phyloP scores from a whole-genome alignment of 768 basidiomycete species.

The Dendrothele bispora region DNA sequence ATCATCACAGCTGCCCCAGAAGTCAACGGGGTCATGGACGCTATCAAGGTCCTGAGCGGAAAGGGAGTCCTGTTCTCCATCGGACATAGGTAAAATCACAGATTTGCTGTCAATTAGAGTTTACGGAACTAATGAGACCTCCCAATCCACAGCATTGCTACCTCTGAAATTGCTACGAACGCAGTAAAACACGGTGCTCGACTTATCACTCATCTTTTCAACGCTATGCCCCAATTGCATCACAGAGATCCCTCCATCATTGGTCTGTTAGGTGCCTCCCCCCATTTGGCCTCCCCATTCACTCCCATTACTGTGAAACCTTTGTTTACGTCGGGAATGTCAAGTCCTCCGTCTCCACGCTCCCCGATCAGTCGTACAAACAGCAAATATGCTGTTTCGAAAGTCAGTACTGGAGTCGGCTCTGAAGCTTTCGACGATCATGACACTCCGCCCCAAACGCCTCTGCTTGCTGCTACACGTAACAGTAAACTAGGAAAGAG shows the following conservation, averaged over 20 bases:
- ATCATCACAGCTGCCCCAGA: slow-evolving; percentile 89
- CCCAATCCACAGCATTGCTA: slow-evolving; percentile 57
- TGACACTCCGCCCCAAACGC: slow-evolving; percentile 56
- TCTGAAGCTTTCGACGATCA: slow-evolving; percentile 67
- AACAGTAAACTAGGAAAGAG: slow-evolving; percentile 19
- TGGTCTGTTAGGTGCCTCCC: slow-evolving; percentile 80
- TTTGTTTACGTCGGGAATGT: slow-evolving; percentile 13
- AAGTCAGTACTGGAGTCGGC: slow-evolving; percentile 19
- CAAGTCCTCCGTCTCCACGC: neutral
- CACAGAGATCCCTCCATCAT: slow-evolving; percentile 92
- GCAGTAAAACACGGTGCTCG: slow-evolving; percentile 74
- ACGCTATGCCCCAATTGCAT: slow-evolving; percentile 88
- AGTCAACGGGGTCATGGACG: slow-evolving; percentile 76
- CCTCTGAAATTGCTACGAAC: slow-evolving; percentile 67
- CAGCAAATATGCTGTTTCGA: neutral
- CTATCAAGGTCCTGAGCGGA: slow-evolving; percentile 56
- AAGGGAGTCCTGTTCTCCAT: slow-evolving; percentile 81
- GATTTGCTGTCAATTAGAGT: neutral
- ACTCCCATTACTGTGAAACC: slow-evolving; percentile 27
- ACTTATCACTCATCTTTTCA: slow-evolving; percentile 92
- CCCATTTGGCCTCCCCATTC: slow-evolving; percentile 48
- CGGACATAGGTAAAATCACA: slow-evolving; percentile 70
- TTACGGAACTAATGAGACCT: neutral
- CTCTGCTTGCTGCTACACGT: slow-evolving; percentile 22
- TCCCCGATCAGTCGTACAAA: slow-evolving; percentile 8